Evolutionary conservation across 2,329 filamentous ascomycete species (phyloP).

Genomic region (Alternaria arbusti): DNA sequence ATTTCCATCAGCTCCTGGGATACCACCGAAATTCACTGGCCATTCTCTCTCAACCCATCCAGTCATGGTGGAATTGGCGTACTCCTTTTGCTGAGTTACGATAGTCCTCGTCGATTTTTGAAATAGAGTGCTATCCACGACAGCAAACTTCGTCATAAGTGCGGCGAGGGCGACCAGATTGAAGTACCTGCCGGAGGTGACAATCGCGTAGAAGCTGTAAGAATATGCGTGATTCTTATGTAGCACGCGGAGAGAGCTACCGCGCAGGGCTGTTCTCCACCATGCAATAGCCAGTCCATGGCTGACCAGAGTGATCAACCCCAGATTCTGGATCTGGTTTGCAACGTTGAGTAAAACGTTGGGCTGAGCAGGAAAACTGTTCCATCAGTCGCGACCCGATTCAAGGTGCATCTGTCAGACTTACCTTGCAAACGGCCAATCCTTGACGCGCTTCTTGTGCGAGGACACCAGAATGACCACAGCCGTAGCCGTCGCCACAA

Average conservation of each 20-base stretch:
- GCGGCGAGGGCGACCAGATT: conserved; percentile 33
- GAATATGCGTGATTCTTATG: conserved; percentile 34
- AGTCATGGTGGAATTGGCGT: conserved; percentile 26
- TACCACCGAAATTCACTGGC: conserved; percentile 21
- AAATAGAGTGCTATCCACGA: conserved; percentile 32
- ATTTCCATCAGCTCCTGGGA: conserved; percentile 22
- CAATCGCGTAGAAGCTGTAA: conserved; percentile 30
- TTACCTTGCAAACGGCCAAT: neutral
- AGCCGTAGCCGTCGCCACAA: conserved; percentile 27
- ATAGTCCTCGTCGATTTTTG: conserved; percentile 22
- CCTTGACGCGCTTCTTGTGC: neutral
- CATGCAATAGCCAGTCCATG: conserved; percentile 35
- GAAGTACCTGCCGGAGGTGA: conserved; percentile 29
- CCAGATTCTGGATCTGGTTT: conserved; percentile 32
- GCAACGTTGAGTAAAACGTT: conserved; percentile 36
- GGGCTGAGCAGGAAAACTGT: conserved; percentile 22
- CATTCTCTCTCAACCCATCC: conserved; percentile 28
- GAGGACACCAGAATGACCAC: conserved; percentile 15
- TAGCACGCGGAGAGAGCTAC: conserved; percentile 24
- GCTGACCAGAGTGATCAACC: conserved; percentile 27
- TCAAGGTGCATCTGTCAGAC: neutral
- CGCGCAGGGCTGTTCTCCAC: conserved; percentile 32
- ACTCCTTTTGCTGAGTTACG: conserved; percentile 12
- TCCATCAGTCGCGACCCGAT: neutral
- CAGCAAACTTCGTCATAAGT: conserved; percentile 34